A percentile compares a stretch with the other conserved stretches of the same genome.
phyloP scores from a whole-genome alignment of 163 green algal species.

The Chlamydomonas reinhardtii region DNA sequence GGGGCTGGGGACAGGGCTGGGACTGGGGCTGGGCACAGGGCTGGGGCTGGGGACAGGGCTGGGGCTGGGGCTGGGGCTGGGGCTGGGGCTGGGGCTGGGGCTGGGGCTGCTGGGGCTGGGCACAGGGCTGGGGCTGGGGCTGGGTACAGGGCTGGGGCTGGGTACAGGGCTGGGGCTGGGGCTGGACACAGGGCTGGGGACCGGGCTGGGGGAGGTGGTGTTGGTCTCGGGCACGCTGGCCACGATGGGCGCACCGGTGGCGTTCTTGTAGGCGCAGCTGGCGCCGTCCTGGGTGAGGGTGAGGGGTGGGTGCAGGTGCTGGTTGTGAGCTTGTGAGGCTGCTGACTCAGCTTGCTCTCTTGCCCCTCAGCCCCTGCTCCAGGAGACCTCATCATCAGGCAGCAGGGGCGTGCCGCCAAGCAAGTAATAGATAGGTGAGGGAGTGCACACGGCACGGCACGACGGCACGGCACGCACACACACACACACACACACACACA shows the following conservation, averaged over 20 bases:
- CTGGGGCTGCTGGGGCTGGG: background rate
- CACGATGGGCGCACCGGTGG: too few species aligned
- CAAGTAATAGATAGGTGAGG: too few species aligned
- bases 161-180: background rate
- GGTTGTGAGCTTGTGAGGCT: too few species aligned
- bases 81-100: background rate
- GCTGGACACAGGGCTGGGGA: background rate
- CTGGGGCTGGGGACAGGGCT: background rate
- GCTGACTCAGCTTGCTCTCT: too few species aligned
- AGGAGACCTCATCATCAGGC: too few species aligned
- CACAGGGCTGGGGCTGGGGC: background rate
- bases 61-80: background rate
- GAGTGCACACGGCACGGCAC: too few species aligned
- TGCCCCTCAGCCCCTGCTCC: too few species aligned
- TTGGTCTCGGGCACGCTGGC: too few species aligned
- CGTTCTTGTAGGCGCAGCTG: constrained; percentile 1
- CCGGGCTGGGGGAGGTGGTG: background rate
- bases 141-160: background rate
- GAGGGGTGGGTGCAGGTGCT: too few species aligned
- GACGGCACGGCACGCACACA: too few species aligned
- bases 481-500: too few species aligned
- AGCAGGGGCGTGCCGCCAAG: too few species aligned
- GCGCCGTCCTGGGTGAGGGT: background rate
- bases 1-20: background rate
- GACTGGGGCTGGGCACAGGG: background rate